Base-by-base conservation (phyloP, 352 stramenopile genomes). In the Phytophthora constricta region DNA sequence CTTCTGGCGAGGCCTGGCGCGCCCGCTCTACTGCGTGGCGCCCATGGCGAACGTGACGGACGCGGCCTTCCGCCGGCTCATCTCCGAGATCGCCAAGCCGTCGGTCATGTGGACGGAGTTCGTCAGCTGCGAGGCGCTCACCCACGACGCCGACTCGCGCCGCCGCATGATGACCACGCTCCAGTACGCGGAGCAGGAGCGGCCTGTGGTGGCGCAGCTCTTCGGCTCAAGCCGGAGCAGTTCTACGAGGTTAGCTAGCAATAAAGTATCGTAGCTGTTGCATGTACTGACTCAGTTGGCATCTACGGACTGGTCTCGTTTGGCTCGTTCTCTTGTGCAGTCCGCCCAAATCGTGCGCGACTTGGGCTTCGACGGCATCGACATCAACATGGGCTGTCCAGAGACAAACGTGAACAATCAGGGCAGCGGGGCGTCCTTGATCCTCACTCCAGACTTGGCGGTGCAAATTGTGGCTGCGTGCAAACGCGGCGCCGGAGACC, bases 41-140 rank as follows among this genome's bases (percentile, higher is more conserved):
- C 87, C 85, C 25, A 95, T 95, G 87, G 87, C 87, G 17, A 92
- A 95, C 65, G 87, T 95, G 58, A 95, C 84, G 33, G 87, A 95
- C 42, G 79, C 73, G 4, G 84, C 84, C 9, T 93, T 92, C 52
- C 85, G 87, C 11, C 71, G 71, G 22, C 70, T 93, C 31, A 90
- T 95, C 62, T 86, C 74, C 11, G 83, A 95, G 41, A 74, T 95
- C 42, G 82, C 81, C 50, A 93, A 92, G 63, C 87, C 87, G 5
- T 86, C 84, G 58, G 87, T 90, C 47, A 91, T 90, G 80, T 95
- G 87, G 85, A 95, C 85, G 13, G 87, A 95, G 55, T 95, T 95
- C 33, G 87, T 93, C 37, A 95, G 87, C 69, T 95, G 87, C 57
- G 87, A 95, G 70, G 87, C 85, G 42, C 74, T 95, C 25, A 87